phyloP scores from a whole-genome alignment of 805 yeast species.

The Nematodospora valgi region DNA sequence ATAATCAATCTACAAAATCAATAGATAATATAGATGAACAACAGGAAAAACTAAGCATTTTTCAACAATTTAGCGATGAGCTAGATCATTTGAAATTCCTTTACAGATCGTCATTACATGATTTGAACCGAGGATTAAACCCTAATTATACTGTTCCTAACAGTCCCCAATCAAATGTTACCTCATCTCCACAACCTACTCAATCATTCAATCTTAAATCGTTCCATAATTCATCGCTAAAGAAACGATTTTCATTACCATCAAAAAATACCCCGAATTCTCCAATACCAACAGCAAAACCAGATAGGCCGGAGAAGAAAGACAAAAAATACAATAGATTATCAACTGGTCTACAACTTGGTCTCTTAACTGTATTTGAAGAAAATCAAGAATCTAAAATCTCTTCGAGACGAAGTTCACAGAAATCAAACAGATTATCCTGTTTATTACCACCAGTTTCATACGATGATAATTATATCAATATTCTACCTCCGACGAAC shows the following conservation, averaged over 20 bases:
- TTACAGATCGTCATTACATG: slow-evolving; percentile 26
- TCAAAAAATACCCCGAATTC: not conserved
- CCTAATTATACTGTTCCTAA: slow-evolving; percentile 1
- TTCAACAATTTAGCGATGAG: slow-evolving; percentile 33
- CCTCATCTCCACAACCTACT: slow-evolving; percentile 9
- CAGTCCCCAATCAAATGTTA: not conserved
- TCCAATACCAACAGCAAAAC: not conserved
- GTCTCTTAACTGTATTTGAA: slow-evolving; percentile 38
- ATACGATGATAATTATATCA: slow-evolving; percentile 26
- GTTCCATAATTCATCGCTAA: slow-evolving; percentile 26
- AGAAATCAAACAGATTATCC: slow-evolving; percentile 5
- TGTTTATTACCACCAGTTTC: not conserved
- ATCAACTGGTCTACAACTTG: slow-evolving; percentile 36
- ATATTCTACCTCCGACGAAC: slow-evolving; percentile 14
- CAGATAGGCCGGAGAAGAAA: slow-evolving; percentile 5
- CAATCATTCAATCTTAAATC: slow-evolving; percentile 28
- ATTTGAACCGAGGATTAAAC: slow-evolving; percentile 14
- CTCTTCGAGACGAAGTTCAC: not conserved
- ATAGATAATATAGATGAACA: slow-evolving; percentile 27
- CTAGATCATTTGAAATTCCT: slow-evolving; percentile 24
- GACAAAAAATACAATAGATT: slow-evolving; percentile 27
- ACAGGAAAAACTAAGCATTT: slow-evolving; percentile 35
- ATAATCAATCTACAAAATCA: slow-evolving; percentile 27
- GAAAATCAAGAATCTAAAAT: slow-evolving; percentile 13
- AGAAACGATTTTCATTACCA: slow-evolving; percentile 24